Percentiles rank a stretch among this genome's conserved stretches.
Evolutionary conservation across 1,284 basidiomycete species (phyloP).

Genomic region (Pseudozyma flocculosa): DNA sequence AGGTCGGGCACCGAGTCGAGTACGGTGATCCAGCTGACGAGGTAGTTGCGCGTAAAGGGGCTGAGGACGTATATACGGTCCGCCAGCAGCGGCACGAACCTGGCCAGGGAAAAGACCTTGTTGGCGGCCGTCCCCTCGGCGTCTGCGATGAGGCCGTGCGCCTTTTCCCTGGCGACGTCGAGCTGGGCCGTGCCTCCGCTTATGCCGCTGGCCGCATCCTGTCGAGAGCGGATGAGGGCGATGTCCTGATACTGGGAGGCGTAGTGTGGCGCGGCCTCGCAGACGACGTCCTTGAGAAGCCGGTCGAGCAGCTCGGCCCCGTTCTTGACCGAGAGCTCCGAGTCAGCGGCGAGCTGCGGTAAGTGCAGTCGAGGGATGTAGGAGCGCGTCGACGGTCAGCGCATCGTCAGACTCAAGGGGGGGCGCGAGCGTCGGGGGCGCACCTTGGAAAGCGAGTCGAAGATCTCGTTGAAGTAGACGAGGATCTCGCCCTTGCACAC

Average conservation of each 20-base stretch:
- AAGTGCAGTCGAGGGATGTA: background rate
- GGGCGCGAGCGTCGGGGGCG: conserved; percentile 44
- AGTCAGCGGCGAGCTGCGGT: conserved; percentile 85
- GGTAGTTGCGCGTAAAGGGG: conserved; percentile 92
- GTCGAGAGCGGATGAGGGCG: conserved; percentile 62
- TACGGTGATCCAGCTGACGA: conserved; percentile 94
- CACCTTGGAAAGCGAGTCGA: conserved; percentile 94
- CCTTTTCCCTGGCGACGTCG: conserved; percentile 53
- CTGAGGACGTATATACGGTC: conserved; percentile 93
- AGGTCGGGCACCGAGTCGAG: conserved; percentile 95
- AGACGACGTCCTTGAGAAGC: conserved; percentile 94
- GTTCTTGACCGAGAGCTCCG: conserved; percentile 95
- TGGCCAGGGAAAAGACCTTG: conserved; percentile 79
- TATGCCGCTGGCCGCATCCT: conserved; percentile 60
- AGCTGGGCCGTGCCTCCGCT: conserved; percentile 46
- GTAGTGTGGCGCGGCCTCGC: conserved; percentile 92
- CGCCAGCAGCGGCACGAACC: conserved; percentile 89
- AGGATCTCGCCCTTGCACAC: conserved; percentile 96
- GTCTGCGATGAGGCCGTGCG: conserved; percentile 28
- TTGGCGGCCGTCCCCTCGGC: conserved; percentile 36
- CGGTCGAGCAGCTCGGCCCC: conserved; percentile 97
- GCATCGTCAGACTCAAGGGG: too few species aligned
- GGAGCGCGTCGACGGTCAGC: too few species aligned
- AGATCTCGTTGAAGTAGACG: conserved; percentile 97
- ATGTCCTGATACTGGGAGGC: conserved; percentile 80